These are phyloP conservation scores for Misopates orontium DNA, from an alignment of 257 asterid genomes.

Conservation along the genomic window DNA sequence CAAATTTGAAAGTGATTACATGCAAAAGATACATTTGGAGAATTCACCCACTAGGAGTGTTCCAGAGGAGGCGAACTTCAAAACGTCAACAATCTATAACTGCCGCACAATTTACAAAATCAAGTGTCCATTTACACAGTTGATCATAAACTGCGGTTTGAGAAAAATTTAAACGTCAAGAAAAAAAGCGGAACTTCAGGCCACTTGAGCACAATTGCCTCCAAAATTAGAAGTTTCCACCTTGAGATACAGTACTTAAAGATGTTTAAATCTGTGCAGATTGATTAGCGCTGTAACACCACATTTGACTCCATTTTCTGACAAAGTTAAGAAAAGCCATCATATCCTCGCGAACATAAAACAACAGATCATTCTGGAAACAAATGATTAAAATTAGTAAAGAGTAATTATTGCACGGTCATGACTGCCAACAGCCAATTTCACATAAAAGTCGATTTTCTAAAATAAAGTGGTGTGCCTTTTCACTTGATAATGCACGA, in stretches of 20 bases:
- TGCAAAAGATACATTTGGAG: too few species aligned
- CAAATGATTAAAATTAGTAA: not conserved
- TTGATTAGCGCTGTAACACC: not conserved
- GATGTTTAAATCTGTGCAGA: conserved; percentile 17
- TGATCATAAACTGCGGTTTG: conserved; percentile 38
- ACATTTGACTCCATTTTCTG: conserved; percentile 1
- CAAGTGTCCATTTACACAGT: conserved; percentile 62
- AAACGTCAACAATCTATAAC: not conserved
- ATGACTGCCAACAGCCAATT: not conserved
- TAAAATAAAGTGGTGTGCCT: too few species aligned
- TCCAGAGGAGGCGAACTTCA: too few species aligned
- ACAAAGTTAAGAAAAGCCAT: not conserved
- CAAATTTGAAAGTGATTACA: too few species aligned
- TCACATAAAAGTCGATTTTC: too few species aligned
- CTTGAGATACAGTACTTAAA: conserved; percentile 25
- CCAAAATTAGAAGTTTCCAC: conserved; percentile 35
- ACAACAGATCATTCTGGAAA: too few species aligned
- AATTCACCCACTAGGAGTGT: too few species aligned
- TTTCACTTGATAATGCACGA: too few species aligned
- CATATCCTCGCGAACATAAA: too few species aligned
- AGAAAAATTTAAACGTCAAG: conserved; percentile 21
- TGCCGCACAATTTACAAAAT: conserved; percentile 46
- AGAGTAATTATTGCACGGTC: not conserved
- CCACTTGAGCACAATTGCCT: conserved; percentile 40
- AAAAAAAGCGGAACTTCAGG: conserved; percentile 25